Conservation (phyloP, 1,284 basidiomycete genomes). For the Sporisorium scitamineum region DNA sequence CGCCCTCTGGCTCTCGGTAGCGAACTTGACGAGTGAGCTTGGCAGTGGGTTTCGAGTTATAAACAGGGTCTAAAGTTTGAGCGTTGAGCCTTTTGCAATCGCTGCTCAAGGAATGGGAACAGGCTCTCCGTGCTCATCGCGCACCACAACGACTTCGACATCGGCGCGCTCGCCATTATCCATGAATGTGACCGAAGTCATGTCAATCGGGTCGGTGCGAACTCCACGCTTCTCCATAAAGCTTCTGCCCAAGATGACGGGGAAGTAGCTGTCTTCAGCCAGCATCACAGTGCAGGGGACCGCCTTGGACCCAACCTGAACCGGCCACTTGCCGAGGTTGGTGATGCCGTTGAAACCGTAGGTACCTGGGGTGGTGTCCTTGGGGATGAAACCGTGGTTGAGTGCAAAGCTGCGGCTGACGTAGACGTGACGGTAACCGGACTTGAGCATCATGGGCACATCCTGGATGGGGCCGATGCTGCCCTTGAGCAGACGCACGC, state of each 20-base stretch:
- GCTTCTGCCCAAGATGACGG: slow-evolving; percentile 90
- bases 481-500: slow-evolving; percentile 91
- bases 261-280: slow-evolving; percentile 95
- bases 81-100: too few relatives aligned
- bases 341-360: slow-evolving; percentile 83
- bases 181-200: slow-evolving; percentile 86
- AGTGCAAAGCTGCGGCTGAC: slow-evolving; percentile 92
- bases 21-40: too few relatives aligned
- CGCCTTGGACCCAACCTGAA: slow-evolving; percentile 72
- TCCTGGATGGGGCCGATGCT: slow-evolving; percentile 88
- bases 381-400: slow-evolving; percentile 87
- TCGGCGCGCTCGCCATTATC: slow-evolving; percentile 85
- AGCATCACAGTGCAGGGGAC: slow-evolving; percentile 74
- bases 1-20: too few relatives aligned
- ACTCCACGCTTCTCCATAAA: slow-evolving; percentile 93
- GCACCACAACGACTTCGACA: slow-evolving; percentile 68
- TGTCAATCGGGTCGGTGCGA: slow-evolving; percentile 75
- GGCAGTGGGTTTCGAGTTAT: too few relatives aligned
- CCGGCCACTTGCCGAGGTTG: slow-evolving; percentile 72
- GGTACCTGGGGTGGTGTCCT: slow-evolving; percentile 75
- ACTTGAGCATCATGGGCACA: slow-evolving; percentile 82
- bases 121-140: slow-evolving; percentile 68
- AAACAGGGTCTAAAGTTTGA: too few relatives aligned
- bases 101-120: slow-evolving; percentile 62
- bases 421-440: slow-evolving; percentile 94